These are phyloP conservation scores for Castanopsis chinensis DNA, from an alignment of 306 rosid genomes.

Conservation along the genomic window DNA sequence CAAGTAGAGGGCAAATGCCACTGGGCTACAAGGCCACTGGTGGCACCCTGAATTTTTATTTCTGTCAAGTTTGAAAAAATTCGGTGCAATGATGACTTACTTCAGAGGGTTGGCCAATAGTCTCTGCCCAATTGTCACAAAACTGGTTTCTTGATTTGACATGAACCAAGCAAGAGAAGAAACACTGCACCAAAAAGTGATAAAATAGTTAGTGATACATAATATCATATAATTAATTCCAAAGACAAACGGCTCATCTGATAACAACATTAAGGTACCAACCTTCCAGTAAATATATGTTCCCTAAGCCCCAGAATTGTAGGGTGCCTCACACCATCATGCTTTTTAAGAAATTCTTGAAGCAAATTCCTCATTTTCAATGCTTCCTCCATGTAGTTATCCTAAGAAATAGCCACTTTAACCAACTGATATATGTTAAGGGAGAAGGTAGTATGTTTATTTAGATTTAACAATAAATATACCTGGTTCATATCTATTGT, in stretches of 20 bases:
- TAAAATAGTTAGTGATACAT: conserved; percentile 24
- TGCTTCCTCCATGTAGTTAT: conserved; percentile 99
- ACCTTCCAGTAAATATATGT: conserved; percentile 98
- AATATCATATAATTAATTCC: neutral
- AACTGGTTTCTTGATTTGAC: conserved; percentile 99
- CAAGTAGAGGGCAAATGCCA: too few species aligned
- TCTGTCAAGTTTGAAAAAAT: conserved; percentile 1
- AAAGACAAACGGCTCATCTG: neutral
- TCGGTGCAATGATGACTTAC: conserved; percentile 45
- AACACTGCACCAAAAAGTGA: conserved; percentile 66
- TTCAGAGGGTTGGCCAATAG: conserved; percentile 89
- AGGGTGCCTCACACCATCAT: conserved; percentile 86
- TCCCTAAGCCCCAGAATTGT: conserved; percentile 95
- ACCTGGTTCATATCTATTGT: conserved; percentile 99
- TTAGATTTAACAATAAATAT: conserved; percentile 7
- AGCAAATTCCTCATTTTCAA: conserved; percentile 94
- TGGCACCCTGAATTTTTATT: neutral
- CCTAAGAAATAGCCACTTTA: conserved; percentile 43
- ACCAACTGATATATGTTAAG: conserved; percentile 11
- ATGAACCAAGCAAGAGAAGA: conserved; percentile 99
- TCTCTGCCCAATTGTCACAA: conserved; percentile 98
- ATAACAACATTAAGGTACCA: conserved; percentile 6
- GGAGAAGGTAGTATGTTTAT: neutral
- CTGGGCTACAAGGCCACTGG: too few species aligned
- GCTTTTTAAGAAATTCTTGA: conserved; percentile 85